Percentiles rank a stretch among this genome's conserved stretches.
phyloP scores from a whole-genome alignment of 1,284 basidiomycete species.

The Coniferiporia sulphurascens region DNA sequence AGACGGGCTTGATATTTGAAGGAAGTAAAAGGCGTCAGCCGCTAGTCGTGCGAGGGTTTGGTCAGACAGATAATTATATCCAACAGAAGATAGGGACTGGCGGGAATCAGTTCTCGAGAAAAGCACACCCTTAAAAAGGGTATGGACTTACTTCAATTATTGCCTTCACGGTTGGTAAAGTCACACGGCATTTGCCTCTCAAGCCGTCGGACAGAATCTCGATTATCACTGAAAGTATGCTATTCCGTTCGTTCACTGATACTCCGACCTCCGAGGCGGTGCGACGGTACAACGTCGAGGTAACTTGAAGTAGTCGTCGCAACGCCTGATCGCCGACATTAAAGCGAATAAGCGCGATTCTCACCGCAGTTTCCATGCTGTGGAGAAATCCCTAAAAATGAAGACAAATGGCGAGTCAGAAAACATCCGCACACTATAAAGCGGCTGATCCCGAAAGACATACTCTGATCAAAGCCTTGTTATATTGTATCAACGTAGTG shows the following conservation, averaged over 20 bases:
- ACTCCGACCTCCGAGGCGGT: slow-evolving; percentile 24
- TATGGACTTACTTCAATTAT: slow-evolving; percentile 22
- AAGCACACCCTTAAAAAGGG: background rate
- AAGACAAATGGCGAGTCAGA: background rate
- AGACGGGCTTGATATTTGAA: slow-evolving; percentile 43
- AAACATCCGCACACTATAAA: background rate
- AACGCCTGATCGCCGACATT: slow-evolving; percentile 42
- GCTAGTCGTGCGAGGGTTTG: slow-evolving; percentile 37
- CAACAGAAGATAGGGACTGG: slow-evolving; percentile 29
- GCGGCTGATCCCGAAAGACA: slow-evolving; percentile 18
- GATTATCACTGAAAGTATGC: slow-evolving; percentile 43
- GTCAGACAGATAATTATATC: slow-evolving; percentile 22
- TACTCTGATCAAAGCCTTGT: slow-evolving; percentile 55
- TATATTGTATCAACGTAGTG: slow-evolving; percentile 50
- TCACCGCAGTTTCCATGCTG: slow-evolving; percentile 52
- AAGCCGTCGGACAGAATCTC: slow-evolving; percentile 40
- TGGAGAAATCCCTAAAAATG: slow-evolving; percentile 48
- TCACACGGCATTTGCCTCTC: slow-evolving; percentile 20
- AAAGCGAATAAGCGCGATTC: slow-evolving; percentile 47
- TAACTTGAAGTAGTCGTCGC: slow-evolving; percentile 46
- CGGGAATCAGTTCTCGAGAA: background rate
- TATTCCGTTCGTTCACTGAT: slow-evolving; percentile 32
- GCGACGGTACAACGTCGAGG: slow-evolving; percentile 39
- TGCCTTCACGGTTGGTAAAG: slow-evolving; percentile 20
- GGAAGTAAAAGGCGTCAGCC: slow-evolving; percentile 46